Conservation (phyloP, 768 basidiomycete genomes). For the Tylopilus sp. region DNA sequence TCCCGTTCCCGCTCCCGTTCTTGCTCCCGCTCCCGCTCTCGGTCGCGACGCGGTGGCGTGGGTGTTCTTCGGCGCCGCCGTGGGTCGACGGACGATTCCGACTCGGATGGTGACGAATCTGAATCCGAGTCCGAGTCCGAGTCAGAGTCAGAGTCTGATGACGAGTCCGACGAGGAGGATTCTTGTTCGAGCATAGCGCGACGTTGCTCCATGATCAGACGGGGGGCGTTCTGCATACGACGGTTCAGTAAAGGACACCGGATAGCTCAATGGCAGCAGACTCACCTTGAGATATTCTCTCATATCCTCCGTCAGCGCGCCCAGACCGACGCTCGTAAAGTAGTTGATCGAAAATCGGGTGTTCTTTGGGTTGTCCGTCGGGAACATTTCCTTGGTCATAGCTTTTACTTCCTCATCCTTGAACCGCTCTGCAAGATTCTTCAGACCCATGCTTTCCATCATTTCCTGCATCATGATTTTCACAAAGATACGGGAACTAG, state of each 20-base stretch:
- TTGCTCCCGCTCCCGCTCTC: no score
- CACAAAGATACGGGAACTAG: conserved; percentile 92
- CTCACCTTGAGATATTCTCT: conserved; percentile 88
- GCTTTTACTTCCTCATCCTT: conserved; percentile 78
- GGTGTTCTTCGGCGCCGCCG: conserved; percentile 30
- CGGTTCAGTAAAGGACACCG: conserved; percentile 1
- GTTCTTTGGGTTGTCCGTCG: conserved; percentile 93
- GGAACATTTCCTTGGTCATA: conserved; percentile 85
- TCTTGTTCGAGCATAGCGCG: conserved; percentile 79
- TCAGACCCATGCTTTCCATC: conserved; percentile 91
- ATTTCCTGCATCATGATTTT: conserved; percentile 97
- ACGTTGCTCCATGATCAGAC: conserved; percentile 90
- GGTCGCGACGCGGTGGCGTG: conserved; percentile 31
- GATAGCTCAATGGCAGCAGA: conserved; percentile 9
- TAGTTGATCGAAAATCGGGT: conserved; percentile 97
- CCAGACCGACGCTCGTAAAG: conserved; percentile 92
- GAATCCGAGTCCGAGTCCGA: conserved; percentile 35
- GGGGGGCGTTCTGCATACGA: conserved; percentile 76
- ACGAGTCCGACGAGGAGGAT: conserved; percentile 42
- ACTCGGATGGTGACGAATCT: conserved; percentile 36
- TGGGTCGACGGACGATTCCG: conserved; percentile 35
- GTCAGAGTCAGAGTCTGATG: conserved; percentile 33
- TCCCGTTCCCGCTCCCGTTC: no score
- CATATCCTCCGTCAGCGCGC: conserved; percentile 92
- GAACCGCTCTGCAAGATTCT: conserved; percentile 83